phyloP scores from a whole-genome alignment of 169 alveolate genomes.

The Fabrea salina region DNA sequence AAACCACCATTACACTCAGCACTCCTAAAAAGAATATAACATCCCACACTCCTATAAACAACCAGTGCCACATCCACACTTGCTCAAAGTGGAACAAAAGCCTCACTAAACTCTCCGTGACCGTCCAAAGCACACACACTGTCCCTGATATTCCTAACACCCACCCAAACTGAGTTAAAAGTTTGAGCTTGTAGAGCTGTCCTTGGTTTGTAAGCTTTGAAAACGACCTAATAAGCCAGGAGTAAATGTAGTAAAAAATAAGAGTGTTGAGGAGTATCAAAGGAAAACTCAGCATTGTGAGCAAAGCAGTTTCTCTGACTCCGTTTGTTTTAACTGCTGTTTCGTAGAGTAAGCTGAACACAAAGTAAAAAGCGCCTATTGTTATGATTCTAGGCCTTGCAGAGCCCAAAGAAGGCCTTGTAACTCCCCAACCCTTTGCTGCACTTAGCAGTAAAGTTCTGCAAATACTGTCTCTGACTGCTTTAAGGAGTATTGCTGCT shows the following conservation, averaged over 20 bases:
- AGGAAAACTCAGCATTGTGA: not conserved
- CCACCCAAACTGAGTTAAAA: constrained; percentile 1
- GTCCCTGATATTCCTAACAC: not conserved
- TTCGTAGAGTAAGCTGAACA: not conserved
- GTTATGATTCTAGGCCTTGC: not conserved
- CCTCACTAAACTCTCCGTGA: not conserved
- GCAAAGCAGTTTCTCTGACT: not conserved
- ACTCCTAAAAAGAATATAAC: not conserved
- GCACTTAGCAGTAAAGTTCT: not conserved
- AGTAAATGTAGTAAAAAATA: not conserved
- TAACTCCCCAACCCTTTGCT: not conserved
- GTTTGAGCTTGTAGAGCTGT: not conserved
- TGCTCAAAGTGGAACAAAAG: not conserved
- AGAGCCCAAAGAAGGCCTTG: not conserved
- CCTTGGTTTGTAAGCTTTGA: not conserved
- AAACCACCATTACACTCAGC: not conserved
- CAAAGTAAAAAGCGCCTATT: not conserved
- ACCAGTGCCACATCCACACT: not conserved
- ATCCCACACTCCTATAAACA: constrained; percentile 18
- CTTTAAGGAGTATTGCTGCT: not conserved
- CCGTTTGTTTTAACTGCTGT: not conserved
- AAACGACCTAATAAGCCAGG: not conserved
- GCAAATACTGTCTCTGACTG: constrained; percentile 4
- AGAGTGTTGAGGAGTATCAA: constrained; percentile 4
- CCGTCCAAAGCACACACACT: not conserved